Percentiles rank a stretch among this genome's conserved stretches.
These are phyloP conservation scores for Eimeria tenella DNA, from an alignment of 169 alveolate genomes.

Conservation along the genomic window DNA sequence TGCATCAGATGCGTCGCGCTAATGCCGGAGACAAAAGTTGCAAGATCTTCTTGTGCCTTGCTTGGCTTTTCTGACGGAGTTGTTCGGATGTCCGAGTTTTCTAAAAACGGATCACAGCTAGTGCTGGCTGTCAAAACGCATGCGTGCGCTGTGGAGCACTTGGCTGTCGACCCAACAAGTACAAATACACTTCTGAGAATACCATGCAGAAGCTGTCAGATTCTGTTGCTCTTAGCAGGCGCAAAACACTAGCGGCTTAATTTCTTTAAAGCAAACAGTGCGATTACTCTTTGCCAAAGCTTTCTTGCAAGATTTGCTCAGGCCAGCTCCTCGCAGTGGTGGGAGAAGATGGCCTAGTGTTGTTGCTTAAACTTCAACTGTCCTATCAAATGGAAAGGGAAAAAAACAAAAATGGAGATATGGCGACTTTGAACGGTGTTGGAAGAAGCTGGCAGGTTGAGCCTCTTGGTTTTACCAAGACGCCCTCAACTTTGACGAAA, in stretches of 20 bases:
- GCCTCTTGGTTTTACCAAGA: slow-evolving; percentile 25
- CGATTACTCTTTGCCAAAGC: not conserved
- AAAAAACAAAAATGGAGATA: not conserved
- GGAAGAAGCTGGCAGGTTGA: slow-evolving; percentile 46
- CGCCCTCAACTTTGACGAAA: slow-evolving; percentile 32
- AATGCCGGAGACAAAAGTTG: not conserved
- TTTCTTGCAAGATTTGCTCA: not conserved
- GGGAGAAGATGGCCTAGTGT: slow-evolving; percentile 57
- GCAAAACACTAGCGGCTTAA: not conserved
- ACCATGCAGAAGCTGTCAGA: too few relatives aligned
- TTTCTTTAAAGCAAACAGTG: not conserved
- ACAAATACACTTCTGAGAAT: not conserved
- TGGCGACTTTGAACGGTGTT: not conserved
- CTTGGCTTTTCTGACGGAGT: slow-evolving; percentile 59
- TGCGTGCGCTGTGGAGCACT: slow-evolving; percentile 14
- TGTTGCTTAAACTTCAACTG: slow-evolving; percentile 25
- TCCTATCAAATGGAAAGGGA: not conserved
- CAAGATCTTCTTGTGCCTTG: not conserved
- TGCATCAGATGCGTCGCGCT: slow-evolving; percentile 35
- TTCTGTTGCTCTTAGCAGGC: too few relatives aligned
- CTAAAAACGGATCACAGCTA: slow-evolving; percentile 4
- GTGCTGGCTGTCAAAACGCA: slow-evolving; percentile 56
- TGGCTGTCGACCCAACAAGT: slow-evolving; percentile 70
- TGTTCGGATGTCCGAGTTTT: slow-evolving; percentile 20
- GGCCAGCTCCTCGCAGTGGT: slow-evolving; percentile 57